Base-by-base conservation (phyloP, 108 stramenopile genomes). In the Fragilaria radians region DNA sequence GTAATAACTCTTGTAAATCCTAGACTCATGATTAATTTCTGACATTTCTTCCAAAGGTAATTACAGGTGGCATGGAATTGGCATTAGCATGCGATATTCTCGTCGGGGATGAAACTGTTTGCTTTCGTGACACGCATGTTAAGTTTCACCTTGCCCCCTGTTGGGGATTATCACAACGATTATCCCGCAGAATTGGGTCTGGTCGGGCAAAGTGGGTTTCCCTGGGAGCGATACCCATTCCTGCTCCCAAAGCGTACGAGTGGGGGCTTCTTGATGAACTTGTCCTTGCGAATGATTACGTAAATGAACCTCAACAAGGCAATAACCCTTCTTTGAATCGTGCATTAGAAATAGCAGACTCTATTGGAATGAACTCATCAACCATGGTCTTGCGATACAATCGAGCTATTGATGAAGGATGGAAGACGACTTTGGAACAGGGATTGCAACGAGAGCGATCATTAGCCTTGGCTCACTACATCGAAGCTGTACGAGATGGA, bases 91-190 rank as follows among this genome's bases (percentile, higher is more conserved):
- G 78, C 46, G 78, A 79, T 56, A 69, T 79, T 21, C 30, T 80
- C 3, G 46, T 80, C 5, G 79, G 79, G 3, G 67, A 70, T 42
- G 3, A 33, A 2, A 71, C 74, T 1, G 68, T 71, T 14, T 47
- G n/a, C 11, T 80, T 80, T 54, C 71, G 79, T 11, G 79, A 80
- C 46, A 80, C 79, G 11, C 79, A 80, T 58, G 71, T 72, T 2
- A 80, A 80, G 51, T 80, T 80, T 59, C 68, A 73, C 28, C 31
- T 80, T 27, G 79, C 79, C 27, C 79, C 79, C 17, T 80, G 79
- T 49, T 80, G 79, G 79, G 74, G 73, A 26, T 61, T 80, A 17
- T 67, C 70, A 11, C 79, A 80, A 53, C 72, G 62, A 46, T 48
- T 80, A 3, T 59, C 59, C 0, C 48, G 67, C 21, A 32, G 71